Conservation (phyloP, 2,329 filamentous ascomycete genomes). For the Colletotrichum liriopes region DNA sequence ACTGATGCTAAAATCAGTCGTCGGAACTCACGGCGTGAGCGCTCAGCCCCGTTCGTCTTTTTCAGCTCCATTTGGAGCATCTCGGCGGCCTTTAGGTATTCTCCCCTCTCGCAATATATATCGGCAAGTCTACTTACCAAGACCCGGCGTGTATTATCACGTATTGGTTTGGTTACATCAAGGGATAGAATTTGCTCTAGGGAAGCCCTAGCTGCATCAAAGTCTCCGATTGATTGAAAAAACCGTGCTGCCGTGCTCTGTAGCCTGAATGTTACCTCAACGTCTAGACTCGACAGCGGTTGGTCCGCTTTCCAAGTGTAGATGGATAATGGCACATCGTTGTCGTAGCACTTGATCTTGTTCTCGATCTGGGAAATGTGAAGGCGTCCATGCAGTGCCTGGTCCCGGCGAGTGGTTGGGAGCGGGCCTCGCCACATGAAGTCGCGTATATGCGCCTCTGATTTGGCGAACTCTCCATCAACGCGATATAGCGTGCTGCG, state of each 20-base stretch:
- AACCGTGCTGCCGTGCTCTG: conserved; percentile 52
- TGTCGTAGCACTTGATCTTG: conserved; percentile 52
- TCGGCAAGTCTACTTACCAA: conserved; percentile 50
- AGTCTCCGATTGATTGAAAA: conserved; percentile 54
- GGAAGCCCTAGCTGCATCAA: conserved; percentile 48
- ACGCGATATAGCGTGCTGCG: conserved; percentile 51
- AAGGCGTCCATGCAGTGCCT: conserved; percentile 50
- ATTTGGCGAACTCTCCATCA: conserved; percentile 48
- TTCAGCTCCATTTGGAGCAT: conserved; percentile 47
- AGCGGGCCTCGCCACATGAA: conserved; percentile 45
- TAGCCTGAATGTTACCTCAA: conserved; percentile 52
- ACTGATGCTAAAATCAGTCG: conserved; percentile 47
- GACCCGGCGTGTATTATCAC: conserved; percentile 47
- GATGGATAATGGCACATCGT: conserved; percentile 49
- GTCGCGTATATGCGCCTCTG: conserved; percentile 47
- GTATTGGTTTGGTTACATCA: conserved; percentile 46
- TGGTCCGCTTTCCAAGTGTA: conserved; percentile 51
- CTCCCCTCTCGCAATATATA: conserved; percentile 50
- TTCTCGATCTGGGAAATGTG: conserved; percentile 55
- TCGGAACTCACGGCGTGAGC: conserved; percentile 45
- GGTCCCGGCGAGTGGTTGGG: conserved; percentile 47
- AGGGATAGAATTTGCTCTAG: conserved; percentile 52
- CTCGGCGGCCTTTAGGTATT: conserved; percentile 45
- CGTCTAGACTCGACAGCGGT: conserved; percentile 51
- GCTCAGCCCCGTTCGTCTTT: conserved; percentile 32